Evolutionary conservation across 805 yeast species (phyloP).

Genomic region (Starmerella sp.): DNA sequence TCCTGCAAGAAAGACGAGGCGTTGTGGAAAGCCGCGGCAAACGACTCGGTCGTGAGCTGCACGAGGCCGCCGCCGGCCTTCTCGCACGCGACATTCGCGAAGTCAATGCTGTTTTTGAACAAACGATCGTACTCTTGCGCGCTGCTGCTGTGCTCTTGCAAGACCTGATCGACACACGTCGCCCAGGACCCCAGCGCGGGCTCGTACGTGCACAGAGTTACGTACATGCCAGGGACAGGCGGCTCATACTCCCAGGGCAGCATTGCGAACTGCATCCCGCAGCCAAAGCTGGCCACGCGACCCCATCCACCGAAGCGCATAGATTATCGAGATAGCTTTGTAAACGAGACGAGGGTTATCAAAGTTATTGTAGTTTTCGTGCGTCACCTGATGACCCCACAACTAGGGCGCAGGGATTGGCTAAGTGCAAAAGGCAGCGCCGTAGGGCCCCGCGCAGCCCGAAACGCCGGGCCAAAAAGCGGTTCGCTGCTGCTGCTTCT

Average conservation of each 20-base stretch:
- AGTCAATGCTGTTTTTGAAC: background rate
- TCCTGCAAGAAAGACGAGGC: conserved; percentile 6
- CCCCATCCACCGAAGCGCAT: conserved; percentile 16
- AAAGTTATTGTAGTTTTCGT: background rate
- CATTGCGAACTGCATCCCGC: conserved; percentile 12
- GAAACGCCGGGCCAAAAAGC: too few relatives aligned
- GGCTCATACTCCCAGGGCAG: conserved; percentile 12
- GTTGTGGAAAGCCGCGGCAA: background rate
- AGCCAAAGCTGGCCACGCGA: conserved; percentile 15
- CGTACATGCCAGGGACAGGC: conserved; percentile 9
- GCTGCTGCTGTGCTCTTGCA: conserved; percentile 2
- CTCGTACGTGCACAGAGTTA: conserved; percentile 10
- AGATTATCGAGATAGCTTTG: conserved; percentile 5
- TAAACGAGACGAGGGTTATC: background rate
- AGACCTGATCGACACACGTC: conserved; percentile 9
- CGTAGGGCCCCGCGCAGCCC: too few relatives aligned
- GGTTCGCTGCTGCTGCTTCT: too few relatives aligned
- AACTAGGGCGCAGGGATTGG: too few relatives aligned
- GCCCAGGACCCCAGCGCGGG: conserved; percentile 20
- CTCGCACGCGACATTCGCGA: conserved; percentile 8
- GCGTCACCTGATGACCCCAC: background rate
- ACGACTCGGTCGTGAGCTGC: background rate
- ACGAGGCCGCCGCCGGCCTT: conserved; percentile 11
- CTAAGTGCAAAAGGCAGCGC: too few relatives aligned
- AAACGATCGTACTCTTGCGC: background rate